Evolutionary conservation across 345 rosid species (phyloP).

Genomic region (Populus nigra): DNA sequence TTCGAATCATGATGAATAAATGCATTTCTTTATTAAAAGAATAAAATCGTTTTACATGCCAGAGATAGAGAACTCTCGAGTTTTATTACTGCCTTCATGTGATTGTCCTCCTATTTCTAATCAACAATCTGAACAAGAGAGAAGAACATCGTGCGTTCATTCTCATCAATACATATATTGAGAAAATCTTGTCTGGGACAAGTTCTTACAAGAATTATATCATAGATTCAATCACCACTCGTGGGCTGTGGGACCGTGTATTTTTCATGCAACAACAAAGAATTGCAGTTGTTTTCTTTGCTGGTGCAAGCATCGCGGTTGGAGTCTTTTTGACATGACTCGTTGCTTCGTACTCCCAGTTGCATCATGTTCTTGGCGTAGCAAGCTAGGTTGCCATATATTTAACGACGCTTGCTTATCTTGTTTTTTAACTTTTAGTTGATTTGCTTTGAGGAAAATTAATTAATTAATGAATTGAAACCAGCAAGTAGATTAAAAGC

Average conservation of each 20-base stretch:
- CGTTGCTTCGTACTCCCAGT: background rate
- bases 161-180: background rate
- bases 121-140: background rate
- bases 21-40: too few relatives aligned
- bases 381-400: too few relatives aligned
- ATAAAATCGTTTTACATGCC: too few relatives aligned
- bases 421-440: background rate
- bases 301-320: background rate
- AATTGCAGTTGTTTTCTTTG: background rate
- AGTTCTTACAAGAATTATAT: background rate
- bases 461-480: background rate
- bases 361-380: background rate
- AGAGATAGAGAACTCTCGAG: background rate
- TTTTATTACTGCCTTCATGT: background rate
- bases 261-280: slow-evolving; percentile 1
- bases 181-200: slow-evolving; percentile 22
- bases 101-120: background rate
- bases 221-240: slow-evolving; percentile 17
- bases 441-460: background rate
- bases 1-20: background rate
- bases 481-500: background rate
- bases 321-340: background rate
- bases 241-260: slow-evolving; percentile 27
- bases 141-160: background rate
- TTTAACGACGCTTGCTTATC: too few relatives aligned